phyloP scores from a whole-genome alignment of 2,329 filamentous ascomycete species.

The Zymoseptoria brevis region DNA sequence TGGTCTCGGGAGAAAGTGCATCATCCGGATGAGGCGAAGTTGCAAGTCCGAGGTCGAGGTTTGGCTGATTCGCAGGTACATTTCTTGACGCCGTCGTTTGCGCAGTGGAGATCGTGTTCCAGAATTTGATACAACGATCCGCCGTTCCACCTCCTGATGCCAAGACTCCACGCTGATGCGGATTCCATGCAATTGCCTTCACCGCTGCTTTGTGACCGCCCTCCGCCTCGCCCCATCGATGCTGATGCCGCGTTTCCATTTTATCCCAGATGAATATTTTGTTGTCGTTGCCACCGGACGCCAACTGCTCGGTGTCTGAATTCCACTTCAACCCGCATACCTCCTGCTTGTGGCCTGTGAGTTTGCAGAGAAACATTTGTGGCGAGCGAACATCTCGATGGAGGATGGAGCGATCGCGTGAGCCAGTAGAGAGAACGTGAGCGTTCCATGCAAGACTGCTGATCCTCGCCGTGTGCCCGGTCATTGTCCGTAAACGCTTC shows the following conservation, averaged over 20 bases:
- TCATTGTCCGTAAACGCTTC: constrained; percentile 87
- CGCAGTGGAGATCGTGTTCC: constrained; percentile 61
- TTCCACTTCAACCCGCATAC: constrained; percentile 98
- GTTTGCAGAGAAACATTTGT: constrained; percentile 78
- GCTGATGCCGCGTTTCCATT: constrained; percentile 80
- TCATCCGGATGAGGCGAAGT: constrained; percentile 16
- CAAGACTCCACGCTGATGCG: constrained; percentile 87
- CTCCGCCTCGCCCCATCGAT: constrained; percentile 89
- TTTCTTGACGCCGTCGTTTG: constrained; percentile 29
- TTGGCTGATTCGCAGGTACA: constrained; percentile 19
- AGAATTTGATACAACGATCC: constrained; percentile 94
- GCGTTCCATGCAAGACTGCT: constrained; percentile 96
- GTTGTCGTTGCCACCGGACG: constrained; percentile 95
- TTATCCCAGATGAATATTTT: constrained; percentile 99
- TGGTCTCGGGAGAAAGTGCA: constrained; percentile 32
- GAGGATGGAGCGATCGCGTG: constrained; percentile 84
- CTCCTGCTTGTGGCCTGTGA: constrained; percentile 95
- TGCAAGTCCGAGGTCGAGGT: constrained; percentile 21
- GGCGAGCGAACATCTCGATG: constrained; percentile 91
- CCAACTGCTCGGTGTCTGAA: constrained; percentile 86
- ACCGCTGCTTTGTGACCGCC: constrained; percentile 94
- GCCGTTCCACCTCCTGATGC: constrained; percentile 93
- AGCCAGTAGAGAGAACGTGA: constrained; percentile 92
- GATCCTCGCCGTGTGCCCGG: constrained; percentile 85
- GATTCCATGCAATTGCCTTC: constrained; percentile 96